Evolutionary conservation across 768 basidiomycete genomes (phyloP).

Genomic region (Boletus reticulatus): DNA sequence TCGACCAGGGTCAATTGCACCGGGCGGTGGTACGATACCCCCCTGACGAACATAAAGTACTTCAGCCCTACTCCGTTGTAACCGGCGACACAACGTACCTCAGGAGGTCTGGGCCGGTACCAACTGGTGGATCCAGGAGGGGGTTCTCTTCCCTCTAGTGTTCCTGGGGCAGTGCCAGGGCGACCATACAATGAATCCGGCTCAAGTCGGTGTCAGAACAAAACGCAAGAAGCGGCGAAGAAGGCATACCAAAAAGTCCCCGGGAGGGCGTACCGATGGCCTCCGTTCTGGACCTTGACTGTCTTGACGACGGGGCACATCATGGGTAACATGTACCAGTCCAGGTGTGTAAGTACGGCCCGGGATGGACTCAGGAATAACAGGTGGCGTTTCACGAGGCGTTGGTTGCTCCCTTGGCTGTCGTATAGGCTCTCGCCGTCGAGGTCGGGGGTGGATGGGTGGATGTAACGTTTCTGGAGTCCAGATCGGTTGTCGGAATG

Average conservation of each 20-base stretch:
- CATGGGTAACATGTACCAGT: background rate
- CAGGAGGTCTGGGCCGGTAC: conserved; percentile 18
- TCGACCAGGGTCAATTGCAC: conserved; percentile 21
- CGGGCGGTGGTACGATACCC: conserved; percentile 26
- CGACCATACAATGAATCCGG: conserved; percentile 24
- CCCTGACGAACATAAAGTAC: conserved; percentile 10
- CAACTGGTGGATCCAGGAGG: conserved; percentile 19
- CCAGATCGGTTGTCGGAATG: conserved; percentile 23
- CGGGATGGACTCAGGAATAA: conserved; percentile 9
- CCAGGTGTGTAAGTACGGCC: conserved; percentile 6
- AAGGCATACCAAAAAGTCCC: conserved; percentile 18
- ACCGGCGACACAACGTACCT: conserved; percentile 12
- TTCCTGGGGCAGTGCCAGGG: conserved; percentile 24
- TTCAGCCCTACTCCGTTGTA: background rate
- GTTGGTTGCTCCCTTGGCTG: background rate
- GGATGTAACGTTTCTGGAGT: conserved; percentile 19
- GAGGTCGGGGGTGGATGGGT: conserved; percentile 6
- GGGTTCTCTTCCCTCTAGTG: conserved; percentile 16
- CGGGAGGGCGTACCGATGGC: conserved; percentile 25
- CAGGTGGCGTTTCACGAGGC: background rate
- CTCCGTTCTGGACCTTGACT: conserved; percentile 19
- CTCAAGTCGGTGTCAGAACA: conserved; percentile 13
- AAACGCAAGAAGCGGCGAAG: background rate
- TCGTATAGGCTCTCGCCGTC: background rate
- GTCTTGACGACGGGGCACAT: conserved; percentile 11